Conservation (phyloP, 345 rosid genomes). For the Aquilaria sinensis region DNA sequence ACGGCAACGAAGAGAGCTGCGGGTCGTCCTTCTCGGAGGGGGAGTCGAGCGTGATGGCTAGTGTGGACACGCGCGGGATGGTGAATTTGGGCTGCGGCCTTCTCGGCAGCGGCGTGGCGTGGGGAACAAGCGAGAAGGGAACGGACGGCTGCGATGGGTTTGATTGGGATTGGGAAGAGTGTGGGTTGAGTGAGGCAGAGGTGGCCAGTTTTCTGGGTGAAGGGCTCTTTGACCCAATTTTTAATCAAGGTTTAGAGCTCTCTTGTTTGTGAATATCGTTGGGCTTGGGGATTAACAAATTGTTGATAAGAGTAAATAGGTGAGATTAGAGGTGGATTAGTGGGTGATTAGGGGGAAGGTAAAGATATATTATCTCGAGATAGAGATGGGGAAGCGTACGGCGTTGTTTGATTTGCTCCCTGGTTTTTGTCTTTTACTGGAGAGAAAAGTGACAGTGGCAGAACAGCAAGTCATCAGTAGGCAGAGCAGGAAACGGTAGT, state of each 20-base stretch:
- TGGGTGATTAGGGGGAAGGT: neutral
- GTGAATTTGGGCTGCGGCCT: neutral
- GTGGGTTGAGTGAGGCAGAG: conserved; percentile 22
- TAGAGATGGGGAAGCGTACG: no score
- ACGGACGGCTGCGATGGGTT: conserved; percentile 14
- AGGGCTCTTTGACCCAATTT: conserved; percentile 6
- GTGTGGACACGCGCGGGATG: conserved; percentile 52
- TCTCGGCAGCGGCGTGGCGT: conserved; percentile 22
- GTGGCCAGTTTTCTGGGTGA: conserved; percentile 46
- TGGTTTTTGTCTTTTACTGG: no score
- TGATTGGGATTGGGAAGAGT: conserved; percentile 13
- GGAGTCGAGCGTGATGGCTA: conserved; percentile 71
- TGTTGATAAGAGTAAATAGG: conserved; percentile 1
- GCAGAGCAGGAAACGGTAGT: no score
- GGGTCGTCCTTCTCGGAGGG: conserved; percentile 76
- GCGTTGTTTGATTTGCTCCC: no score
- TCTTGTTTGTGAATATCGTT: neutral
- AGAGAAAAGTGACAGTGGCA: no score
- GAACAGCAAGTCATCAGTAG: no score
- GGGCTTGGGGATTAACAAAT: neutral
- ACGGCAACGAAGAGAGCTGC: conserved; percentile 86
- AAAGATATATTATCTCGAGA: no score
- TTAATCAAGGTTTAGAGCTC: neutral
- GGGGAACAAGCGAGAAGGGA: conserved; percentile 14
- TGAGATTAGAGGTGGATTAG: neutral